Evolutionary conservation across 768 basidiomycete genomes (phyloP), one percentile per base, ranked within the genome.

Genomic region (Trametes elegans): DNA sequence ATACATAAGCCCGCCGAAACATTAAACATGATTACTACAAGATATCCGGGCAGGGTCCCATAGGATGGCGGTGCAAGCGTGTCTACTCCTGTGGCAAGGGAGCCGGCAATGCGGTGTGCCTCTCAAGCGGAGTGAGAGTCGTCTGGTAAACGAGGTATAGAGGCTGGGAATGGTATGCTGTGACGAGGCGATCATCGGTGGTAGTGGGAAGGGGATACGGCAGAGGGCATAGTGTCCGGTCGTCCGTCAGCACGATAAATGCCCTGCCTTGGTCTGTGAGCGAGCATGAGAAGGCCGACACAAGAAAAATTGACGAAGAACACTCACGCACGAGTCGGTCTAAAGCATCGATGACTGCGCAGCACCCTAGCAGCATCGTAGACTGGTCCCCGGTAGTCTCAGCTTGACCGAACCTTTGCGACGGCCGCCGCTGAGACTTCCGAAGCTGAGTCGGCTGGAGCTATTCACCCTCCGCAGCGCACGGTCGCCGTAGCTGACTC

Each of bases 401-500:
- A 88, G 68, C 66, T 77, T 87, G 52, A 83, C 77, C n/a, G 79
- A 70, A 34, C 69, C 72, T 59, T 79, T 82, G 63, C 77, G 77
- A 44, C 86, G 82, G 40, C 79, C 73, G n/a, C 79, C 82, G 65
- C 86, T 89, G 46, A 90, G 72, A 66, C 88, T 90, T 14, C 89
- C 90, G 68, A 92, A 90, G 67, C 90, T 92, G 63, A 94, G 74
- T 52, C 90, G 83, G 64, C 90, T 92, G n/a, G 88, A 89, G 68
- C 90, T 92, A 58, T 88, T 93, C 28, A 98, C 92, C 64, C 96
- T 80, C 53, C 93, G 81, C 28, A 98, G 76, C 21, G 93, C 90
- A 55, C 97, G 81, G 70, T 98, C 97, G 8, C 97, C 97, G 66
- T 97, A 99, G 65, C 90, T 93, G 40, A 99, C 93, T 19, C 97